A percentile compares a stretch with the other conserved stretches of the same genome.
Evolutionary conservation across 768 basidiomycete genomes (phyloP).

Genomic region (Tylopilus sp.): DNA sequence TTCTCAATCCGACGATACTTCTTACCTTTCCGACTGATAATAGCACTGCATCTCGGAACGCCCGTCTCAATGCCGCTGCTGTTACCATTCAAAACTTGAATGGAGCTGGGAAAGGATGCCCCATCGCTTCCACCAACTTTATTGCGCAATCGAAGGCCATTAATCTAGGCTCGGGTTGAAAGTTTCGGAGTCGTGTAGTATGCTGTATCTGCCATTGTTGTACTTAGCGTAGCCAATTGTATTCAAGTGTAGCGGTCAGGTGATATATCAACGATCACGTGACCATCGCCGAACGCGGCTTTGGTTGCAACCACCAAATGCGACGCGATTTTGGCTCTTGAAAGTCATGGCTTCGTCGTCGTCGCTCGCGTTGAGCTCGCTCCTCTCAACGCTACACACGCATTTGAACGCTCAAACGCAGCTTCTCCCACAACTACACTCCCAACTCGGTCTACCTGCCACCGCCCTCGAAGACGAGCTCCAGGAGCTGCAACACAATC

Average conservation of each 20-base stretch:
- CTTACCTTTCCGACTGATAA: constrained; percentile 44
- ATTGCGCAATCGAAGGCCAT: constrained; percentile 35
- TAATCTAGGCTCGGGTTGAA: no score
- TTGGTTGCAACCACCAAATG: constrained; percentile 20
- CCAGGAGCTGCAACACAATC: constrained; percentile 63
- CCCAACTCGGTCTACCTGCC: constrained; percentile 77
- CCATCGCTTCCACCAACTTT: constrained; percentile 60
- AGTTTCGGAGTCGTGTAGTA: no score
- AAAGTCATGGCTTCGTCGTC: constrained; percentile 29
- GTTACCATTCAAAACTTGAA: constrained; percentile 70
- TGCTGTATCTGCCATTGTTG: no score
- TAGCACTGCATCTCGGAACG: constrained; percentile 36
- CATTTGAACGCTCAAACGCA: constrained; percentile 81
- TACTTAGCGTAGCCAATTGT: no score
- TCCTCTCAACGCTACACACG: constrained; percentile 73
- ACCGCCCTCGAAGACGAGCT: constrained; percentile 83
- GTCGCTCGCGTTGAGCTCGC: constrained; percentile 49
- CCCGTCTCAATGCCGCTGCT: constrained; percentile 54
- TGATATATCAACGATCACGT: constrained; percentile 29
- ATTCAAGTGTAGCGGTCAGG: constrained; percentile 21
- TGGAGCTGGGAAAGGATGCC: constrained; percentile 66
- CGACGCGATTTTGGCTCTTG: constrained; percentile 8
- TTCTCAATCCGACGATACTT: constrained; percentile 40
- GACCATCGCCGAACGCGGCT: constrained; percentile 18
- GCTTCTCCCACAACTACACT: constrained; percentile 76